Conservation (phyloP, 2,329 filamentous ascomycete species). For the Alternaria sp. region DNA sequence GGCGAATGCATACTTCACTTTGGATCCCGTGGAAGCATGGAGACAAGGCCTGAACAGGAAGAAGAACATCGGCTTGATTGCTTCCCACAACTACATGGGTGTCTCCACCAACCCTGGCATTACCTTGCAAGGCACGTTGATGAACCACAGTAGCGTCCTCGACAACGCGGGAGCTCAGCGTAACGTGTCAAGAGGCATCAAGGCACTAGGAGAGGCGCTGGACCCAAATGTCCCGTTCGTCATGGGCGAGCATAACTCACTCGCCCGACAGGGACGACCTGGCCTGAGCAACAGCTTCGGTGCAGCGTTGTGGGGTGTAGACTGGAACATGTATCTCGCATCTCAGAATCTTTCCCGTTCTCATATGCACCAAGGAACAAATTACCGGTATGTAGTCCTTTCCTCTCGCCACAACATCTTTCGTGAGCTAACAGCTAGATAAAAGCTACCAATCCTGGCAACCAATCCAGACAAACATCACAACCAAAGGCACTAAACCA, state of each 20-base stretch:
- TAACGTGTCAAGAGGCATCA: slow-evolving; percentile 60
- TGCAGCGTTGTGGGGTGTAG: slow-evolving; percentile 70
- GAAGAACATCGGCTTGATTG: slow-evolving; percentile 60
- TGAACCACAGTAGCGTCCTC: slow-evolving; percentile 68
- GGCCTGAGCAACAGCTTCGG: slow-evolving; percentile 72
- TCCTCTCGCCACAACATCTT: too few species aligned
- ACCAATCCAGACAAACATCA: slow-evolving; percentile 61
- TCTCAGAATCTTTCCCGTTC: slow-evolving; percentile 64
- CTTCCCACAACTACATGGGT: slow-evolving; percentile 70
- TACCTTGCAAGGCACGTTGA: slow-evolving; percentile 68
- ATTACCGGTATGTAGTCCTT: slow-evolving; percentile 63
- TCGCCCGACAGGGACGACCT: slow-evolving; percentile 68
- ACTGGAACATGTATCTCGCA: slow-evolving; percentile 68
- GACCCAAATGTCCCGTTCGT: slow-evolving; percentile 59
- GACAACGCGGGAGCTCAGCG: slow-evolving; percentile 4
- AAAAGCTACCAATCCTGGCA: slow-evolving; percentile 60
- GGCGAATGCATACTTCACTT: background rate
- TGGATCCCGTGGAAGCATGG: slow-evolving; percentile 4
- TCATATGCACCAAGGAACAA: slow-evolving; percentile 71
- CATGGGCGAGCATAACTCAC: slow-evolving; percentile 68
- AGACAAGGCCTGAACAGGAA: slow-evolving; percentile 34
- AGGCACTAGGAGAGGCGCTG: slow-evolving; percentile 53
- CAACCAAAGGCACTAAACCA: slow-evolving; percentile 65
- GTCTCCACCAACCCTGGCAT: slow-evolving; percentile 66
- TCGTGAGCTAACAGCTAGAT: background rate